These are phyloP conservation scores for Russula vinacea DNA, from an alignment of 768 basidiomycete genomes.

Conservation along the genomic window DNA sequence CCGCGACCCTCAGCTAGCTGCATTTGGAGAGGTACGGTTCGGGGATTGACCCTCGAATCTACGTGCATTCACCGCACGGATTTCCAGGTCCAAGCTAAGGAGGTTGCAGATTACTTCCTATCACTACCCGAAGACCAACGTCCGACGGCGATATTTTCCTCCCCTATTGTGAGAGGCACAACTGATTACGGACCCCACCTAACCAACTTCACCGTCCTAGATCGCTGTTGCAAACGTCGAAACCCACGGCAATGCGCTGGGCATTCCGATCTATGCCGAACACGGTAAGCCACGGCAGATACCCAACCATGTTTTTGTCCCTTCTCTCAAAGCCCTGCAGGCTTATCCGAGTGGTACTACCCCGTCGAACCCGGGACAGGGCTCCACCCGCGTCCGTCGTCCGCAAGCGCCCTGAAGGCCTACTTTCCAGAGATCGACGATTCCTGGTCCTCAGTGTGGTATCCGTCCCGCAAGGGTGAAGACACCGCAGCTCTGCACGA, in stretches of 20 bases:
- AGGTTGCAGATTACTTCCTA: slow-evolving; percentile 62
- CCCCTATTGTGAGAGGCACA: slow-evolving; percentile 68
- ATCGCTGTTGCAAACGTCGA: slow-evolving; percentile 84
- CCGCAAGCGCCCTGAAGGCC: slow-evolving; percentile 49
- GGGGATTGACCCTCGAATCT: background rate
- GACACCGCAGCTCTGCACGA: slow-evolving; percentile 58
- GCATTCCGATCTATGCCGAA: slow-evolving; percentile 71
- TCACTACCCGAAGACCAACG: slow-evolving; percentile 61
- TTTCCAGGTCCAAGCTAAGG: slow-evolving; percentile 62
- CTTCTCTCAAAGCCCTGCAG: slow-evolving; percentile 40
- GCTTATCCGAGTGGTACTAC: slow-evolving; percentile 77
- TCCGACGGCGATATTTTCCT: slow-evolving; percentile 79
- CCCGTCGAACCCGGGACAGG: slow-evolving; percentile 64
- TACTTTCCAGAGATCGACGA: slow-evolving; percentile 61
- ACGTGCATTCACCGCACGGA: background rate
- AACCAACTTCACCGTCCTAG: slow-evolving; percentile 38
- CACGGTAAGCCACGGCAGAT: slow-evolving; percentile 54
- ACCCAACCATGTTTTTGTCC: too few relatives aligned
- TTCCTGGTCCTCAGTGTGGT: slow-evolving; percentile 60
- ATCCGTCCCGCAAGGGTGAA: slow-evolving; percentile 73
- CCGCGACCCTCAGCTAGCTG: slow-evolving; percentile 71
- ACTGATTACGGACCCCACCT: background rate
- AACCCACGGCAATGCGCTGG: slow-evolving; percentile 59
- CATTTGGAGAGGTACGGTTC: slow-evolving; percentile 57
- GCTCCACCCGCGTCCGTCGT: slow-evolving; percentile 69